Evolutionary conservation across 352 stramenopile genomes (phyloP).

Genomic region (Halophytophthora polymorphica): DNA sequence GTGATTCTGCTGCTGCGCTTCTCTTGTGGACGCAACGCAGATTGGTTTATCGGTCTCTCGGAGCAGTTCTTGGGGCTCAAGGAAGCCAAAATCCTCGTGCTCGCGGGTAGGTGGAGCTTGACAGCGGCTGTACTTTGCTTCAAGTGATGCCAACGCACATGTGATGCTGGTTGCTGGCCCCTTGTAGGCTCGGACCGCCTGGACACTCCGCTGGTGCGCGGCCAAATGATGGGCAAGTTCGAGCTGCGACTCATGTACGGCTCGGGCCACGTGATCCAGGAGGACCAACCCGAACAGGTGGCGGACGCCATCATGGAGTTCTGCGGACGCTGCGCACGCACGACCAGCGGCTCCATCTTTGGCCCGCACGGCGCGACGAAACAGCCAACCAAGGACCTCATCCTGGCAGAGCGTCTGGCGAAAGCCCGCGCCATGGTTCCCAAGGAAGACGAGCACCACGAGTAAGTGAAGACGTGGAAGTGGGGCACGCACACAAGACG

Average conservation of each 20-base stretch:
- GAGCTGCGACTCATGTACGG: constrained; percentile 85
- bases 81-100: constrained; percentile 77
- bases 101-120: constrained; percentile 45
- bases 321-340: constrained; percentile 43
- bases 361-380: constrained; percentile 20
- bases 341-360: constrained; percentile 34
- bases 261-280: constrained; percentile 86
- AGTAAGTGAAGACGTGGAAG: constrained; percentile 4
- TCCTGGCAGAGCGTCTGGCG: constrained; percentile 49
- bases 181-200: constrained; percentile 69
- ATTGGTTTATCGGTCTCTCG: constrained; percentile 83
- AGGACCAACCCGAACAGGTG: constrained; percentile 79
- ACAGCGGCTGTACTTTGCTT: not conserved
- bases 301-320: constrained; percentile 69
- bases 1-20: not conserved
- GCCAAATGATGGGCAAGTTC: constrained; percentile 91
- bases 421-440: constrained; percentile 62
- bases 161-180: not conserved
- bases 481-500: not conserved
- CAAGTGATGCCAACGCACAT: not conserved
- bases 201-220: constrained; percentile 84
- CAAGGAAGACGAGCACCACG: constrained; percentile 23
- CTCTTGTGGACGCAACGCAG: constrained; percentile 15
- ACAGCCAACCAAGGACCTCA: constrained; percentile 28
- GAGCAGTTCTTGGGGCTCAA: constrained; percentile 81